phyloP scores from a whole-genome alignment of 352 stramenopile genomes.

The Globisporangium heterothallicum region DNA sequence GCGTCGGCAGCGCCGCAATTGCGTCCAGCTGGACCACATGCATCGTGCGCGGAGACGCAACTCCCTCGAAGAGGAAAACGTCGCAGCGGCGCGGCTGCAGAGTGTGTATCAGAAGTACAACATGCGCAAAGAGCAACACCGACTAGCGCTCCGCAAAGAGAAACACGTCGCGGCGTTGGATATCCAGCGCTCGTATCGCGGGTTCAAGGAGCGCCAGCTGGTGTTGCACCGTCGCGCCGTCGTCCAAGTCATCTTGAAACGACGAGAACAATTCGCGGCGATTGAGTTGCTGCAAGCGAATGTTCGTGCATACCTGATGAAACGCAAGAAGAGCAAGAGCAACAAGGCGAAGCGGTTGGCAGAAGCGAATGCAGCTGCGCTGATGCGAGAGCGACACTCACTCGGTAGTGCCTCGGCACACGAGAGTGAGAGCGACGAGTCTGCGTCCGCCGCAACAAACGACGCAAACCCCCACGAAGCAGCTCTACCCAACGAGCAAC shows the following conservation, averaged over 20 bases:
- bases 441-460: too few relatives aligned
- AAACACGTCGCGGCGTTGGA: conserved; percentile 49
- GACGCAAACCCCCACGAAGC: too few relatives aligned
- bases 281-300: conserved; percentile 64
- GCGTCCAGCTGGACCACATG: conserved; percentile 9
- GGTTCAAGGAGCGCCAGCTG: conserved; percentile 43
- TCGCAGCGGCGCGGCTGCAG: conserved; percentile 44
- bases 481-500: too few relatives aligned
- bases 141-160: conserved; percentile 32
- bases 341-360: neutral
- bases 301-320: conserved; percentile 55
- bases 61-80: conserved; percentile 41
- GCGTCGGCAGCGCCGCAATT: conserved; percentile 26
- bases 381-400: too few relatives aligned
- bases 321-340: conserved; percentile 16
- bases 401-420: too few relatives aligned
- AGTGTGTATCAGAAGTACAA: conserved; percentile 57
- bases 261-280: conserved; percentile 41
- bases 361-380: neutral
- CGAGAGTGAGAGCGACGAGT: neutral
- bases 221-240: conserved; percentile 51
- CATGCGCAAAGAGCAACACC: conserved; percentile 45
- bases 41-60: conserved; percentile 17
- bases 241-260: conserved; percentile 36
- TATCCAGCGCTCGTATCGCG: conserved; percentile 64